Evolutionary conservation across 257 asterid genomes (phyloP).

Genomic region (Ophiorrhiza pumila): DNA sequence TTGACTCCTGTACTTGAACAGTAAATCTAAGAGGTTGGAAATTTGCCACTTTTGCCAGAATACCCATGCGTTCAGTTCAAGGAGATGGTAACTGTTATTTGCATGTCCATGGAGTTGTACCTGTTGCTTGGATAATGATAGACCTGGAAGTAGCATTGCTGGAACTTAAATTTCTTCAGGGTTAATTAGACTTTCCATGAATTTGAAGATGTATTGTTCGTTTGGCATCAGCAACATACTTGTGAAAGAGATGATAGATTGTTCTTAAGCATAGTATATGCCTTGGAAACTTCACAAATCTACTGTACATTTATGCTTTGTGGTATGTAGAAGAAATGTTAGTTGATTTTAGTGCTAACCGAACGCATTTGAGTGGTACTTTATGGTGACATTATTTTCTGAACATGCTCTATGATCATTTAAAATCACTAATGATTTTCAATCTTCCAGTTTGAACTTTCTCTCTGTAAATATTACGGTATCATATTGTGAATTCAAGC

Average conservation of each 20-base stretch:
- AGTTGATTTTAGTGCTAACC: not conserved
- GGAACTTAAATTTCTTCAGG: not conserved
- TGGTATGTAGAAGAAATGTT: not conserved
- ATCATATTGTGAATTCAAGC: not conserved
- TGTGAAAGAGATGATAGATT: not conserved
- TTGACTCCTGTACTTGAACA: not conserved
- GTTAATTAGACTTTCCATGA: not conserved
- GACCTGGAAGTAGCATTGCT: not conserved
- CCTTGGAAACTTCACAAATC: not conserved
- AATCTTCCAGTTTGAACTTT: not conserved
- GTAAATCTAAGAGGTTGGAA: not conserved
- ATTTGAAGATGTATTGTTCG: not conserved
- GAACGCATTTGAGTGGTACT: slow-evolving; percentile 2
- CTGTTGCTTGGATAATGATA: not conserved
- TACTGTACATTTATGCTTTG: not conserved
- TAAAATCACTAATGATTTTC: not conserved
- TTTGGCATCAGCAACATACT: not conserved
- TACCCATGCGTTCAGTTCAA: not conserved
- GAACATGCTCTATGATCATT: not conserved
- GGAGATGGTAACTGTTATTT: not conserved
- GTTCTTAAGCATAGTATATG: not conserved
- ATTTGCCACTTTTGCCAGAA: not conserved
- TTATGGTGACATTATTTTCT: not conserved
- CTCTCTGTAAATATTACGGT: not conserved
- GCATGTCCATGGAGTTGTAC: slow-evolving; percentile 1